Evolutionary conservation across 2,329 filamentous ascomycete species (phyloP).

Genomic region (Pyrenochaeta sp.): DNA sequence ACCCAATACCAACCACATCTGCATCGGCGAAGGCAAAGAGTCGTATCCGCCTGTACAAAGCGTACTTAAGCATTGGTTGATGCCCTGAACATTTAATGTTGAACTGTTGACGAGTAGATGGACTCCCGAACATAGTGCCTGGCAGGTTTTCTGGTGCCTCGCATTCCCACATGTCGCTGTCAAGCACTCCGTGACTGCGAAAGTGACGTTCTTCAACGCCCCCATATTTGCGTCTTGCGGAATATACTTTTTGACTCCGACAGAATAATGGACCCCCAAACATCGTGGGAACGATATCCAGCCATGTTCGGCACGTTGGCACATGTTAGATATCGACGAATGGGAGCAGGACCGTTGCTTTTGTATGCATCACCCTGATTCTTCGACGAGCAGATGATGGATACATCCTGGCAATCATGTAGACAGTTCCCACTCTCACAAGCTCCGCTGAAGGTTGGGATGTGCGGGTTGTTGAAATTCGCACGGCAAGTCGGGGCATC

Average conservation of each 20-base stretch:
- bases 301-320: slow-evolving; percentile 24
- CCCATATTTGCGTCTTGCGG: slow-evolving; percentile 2
- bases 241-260: slow-evolving; percentile 11
- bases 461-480: background rate
- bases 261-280: slow-evolving; percentile 7
- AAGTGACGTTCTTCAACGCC: slow-evolving; percentile 13
- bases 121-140: slow-evolving; percentile 10
- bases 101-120: slow-evolving; percentile 22
- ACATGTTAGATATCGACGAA: slow-evolving; percentile 19
- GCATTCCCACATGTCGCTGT: slow-evolving; percentile 22
- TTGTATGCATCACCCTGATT: slow-evolving; percentile 2
- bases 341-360: slow-evolving; percentile 19
- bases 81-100: slow-evolving; percentile 17
- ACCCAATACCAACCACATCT: slow-evolving; percentile 31
- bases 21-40: slow-evolving; percentile 27
- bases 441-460: background rate
- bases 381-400: slow-evolving; percentile 11
- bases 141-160: slow-evolving; percentile 11
- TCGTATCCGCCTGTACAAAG: slow-evolving; percentile 17
- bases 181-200: slow-evolving; percentile 24
- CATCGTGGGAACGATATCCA: slow-evolving; percentile 10
- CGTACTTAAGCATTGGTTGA: slow-evolving; percentile 18
- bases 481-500: background rate
- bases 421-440: background rate
- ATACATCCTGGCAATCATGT: background rate